Evolutionary conservation across 2,329 filamentous ascomycete genomes (phyloP).

Genomic region (Juglanconis sp.): DNA sequence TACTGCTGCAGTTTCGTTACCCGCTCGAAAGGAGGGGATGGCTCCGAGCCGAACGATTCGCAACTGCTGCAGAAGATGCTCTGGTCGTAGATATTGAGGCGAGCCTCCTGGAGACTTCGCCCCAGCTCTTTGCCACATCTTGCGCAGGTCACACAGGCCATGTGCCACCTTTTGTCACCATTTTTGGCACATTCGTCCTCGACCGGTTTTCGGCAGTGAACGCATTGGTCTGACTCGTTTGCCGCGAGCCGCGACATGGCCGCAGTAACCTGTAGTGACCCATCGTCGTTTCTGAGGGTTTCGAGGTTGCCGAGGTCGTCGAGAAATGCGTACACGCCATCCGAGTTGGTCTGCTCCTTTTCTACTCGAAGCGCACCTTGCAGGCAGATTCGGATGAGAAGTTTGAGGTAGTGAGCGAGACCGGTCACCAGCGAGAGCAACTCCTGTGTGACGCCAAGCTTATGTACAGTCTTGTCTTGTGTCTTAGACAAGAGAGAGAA

Average conservation of each 20-base stretch:
- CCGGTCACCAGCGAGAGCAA: slow-evolving; percentile 96
- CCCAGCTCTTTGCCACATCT: slow-evolving; percentile 65
- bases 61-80: slow-evolving; percentile 71
- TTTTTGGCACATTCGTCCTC: slow-evolving; percentile 87
- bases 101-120: slow-evolving; percentile 63
- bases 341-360: slow-evolving; percentile 70
- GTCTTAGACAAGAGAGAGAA: slow-evolving; percentile 93
- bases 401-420: slow-evolving; percentile 93
- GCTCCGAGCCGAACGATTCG: slow-evolving; percentile 53
- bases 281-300: slow-evolving; percentile 66
- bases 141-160: slow-evolving; percentile 75
- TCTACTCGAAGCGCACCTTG: slow-evolving; percentile 91
- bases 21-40: slow-evolving; percentile 58
- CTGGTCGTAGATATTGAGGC: slow-evolving; percentile 65
- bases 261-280: slow-evolving; percentile 56
- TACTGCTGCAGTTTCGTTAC: slow-evolving; percentile 91
- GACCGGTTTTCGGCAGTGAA: slow-evolving; percentile 77
- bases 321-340: slow-evolving; percentile 78
- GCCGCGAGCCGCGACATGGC: slow-evolving; percentile 67
- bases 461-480: slow-evolving; percentile 83
- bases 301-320: slow-evolving; percentile 84
- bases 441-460: slow-evolving; percentile 95
- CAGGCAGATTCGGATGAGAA: slow-evolving; percentile 93
- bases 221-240: slow-evolving; percentile 81
- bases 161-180: slow-evolving; percentile 77